Conservation (phyloP, 805 yeast species). For the Saturnispora hagleri region DNA sequence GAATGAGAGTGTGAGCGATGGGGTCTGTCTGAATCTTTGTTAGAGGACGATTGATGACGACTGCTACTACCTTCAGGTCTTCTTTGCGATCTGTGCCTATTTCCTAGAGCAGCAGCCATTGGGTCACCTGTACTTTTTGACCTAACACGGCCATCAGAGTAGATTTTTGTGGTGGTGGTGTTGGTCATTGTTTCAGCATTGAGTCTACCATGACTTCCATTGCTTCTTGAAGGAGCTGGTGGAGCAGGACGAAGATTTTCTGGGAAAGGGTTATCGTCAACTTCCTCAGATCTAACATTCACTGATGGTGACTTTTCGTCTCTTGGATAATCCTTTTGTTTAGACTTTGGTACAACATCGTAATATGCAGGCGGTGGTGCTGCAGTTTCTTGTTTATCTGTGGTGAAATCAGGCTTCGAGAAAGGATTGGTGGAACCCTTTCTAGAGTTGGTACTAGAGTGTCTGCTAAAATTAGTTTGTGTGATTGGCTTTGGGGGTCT, state of each 20-base stretch:
- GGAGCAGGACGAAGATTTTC: slow-evolving; percentile 12
- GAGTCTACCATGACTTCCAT: slow-evolving; percentile 1
- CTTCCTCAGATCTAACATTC: slow-evolving; percentile 19
- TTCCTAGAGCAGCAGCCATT: neutral
- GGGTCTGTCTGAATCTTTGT: slow-evolving; percentile 17
- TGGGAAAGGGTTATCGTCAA: slow-evolving; percentile 24
- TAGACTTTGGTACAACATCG: slow-evolving; percentile 47
- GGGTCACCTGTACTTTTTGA: slow-evolving; percentile 26
- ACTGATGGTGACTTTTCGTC: slow-evolving; percentile 50
- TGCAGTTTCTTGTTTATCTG: neutral
- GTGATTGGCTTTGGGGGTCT: slow-evolving; percentile 3
- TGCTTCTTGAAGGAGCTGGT: slow-evolving; percentile 6
- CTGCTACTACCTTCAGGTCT: slow-evolving; percentile 3
- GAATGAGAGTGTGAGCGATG: slow-evolving; percentile 27
- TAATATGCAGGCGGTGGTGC: slow-evolving; percentile 66
- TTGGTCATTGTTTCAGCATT: slow-evolving; percentile 16
- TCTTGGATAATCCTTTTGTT: slow-evolving; percentile 24
- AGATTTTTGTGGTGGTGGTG: slow-evolving; percentile 20
- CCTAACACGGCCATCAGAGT: slow-evolving; percentile 25
- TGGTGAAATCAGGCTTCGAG: slow-evolving; percentile 1
- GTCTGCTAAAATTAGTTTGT: slow-evolving; percentile 15
- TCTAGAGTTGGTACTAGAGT: slow-evolving; percentile 11
- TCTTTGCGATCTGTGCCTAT: slow-evolving; percentile 1
- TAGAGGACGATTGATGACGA: slow-evolving; percentile 12
- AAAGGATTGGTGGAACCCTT: slow-evolving; percentile 12